Evolutionary conservation across 23 red algal genomes (phyloP).

Genomic region (Cyanidioschyzon merolae): DNA sequence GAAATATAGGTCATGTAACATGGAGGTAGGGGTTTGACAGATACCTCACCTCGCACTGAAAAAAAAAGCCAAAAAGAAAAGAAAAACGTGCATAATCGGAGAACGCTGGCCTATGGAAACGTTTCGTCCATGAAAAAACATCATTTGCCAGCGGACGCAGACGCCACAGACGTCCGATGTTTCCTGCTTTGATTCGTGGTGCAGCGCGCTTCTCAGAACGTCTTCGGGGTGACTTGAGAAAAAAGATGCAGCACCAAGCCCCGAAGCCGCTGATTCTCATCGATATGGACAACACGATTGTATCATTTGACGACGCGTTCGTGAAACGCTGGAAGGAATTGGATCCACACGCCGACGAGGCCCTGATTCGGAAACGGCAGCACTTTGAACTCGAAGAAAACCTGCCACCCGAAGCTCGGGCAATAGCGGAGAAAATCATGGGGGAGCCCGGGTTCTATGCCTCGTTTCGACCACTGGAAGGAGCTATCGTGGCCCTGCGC

Average conservation of each 20-base stretch:
- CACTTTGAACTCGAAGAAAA: conserved; percentile 94
- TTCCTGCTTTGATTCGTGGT: no score
- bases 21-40: no score
- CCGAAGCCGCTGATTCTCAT: conserved; percentile 32
- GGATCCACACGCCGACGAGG: conserved; percentile 31
- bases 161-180: no score
- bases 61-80: no score
- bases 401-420: conserved; percentile 27
- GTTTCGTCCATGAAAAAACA: no score
- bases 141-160: no score
- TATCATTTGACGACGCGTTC: conserved; percentile 78
- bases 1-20: no score
- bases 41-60: no score
- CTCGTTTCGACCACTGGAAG: conserved; percentile 43
- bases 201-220: no score
- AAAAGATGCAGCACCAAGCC: background rate
- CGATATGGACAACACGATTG: conserved; percentile 96
- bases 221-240: no score
- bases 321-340: conserved; percentile 44
- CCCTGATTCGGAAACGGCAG: conserved; percentile 40
- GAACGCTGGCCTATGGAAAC: no score
- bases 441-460: conserved; percentile 52
- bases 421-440: conserved; percentile 50
- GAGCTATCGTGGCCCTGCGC: conserved; percentile 44
- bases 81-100: no score